These are phyloP conservation scores for Dalbergia cultrata DNA, from an alignment of 306 rosid species.

Conservation along the genomic window DNA sequence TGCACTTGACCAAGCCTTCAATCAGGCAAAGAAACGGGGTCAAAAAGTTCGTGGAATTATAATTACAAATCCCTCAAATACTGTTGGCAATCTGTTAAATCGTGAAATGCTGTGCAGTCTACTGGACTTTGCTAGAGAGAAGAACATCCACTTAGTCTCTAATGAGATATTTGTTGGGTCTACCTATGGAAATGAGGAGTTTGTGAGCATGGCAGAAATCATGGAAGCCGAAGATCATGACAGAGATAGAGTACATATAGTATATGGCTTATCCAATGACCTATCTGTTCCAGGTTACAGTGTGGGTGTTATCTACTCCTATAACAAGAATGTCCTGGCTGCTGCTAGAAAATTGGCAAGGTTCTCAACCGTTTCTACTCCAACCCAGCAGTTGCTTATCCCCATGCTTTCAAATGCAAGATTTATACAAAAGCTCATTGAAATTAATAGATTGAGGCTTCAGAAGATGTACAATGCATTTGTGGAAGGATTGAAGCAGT, in stretches of 20 bases:
- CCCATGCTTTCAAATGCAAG: slow-evolving; percentile 82
- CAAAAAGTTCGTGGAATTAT: slow-evolving; percentile 86
- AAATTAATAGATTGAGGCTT: slow-evolving; percentile 60
- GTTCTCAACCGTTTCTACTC: slow-evolving; percentile 76
- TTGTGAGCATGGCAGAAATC: slow-evolving; percentile 78
- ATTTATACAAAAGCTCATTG: slow-evolving; percentile 64
- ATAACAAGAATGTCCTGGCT: slow-evolving; percentile 77
- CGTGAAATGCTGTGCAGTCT: slow-evolving; percentile 71
- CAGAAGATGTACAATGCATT: slow-evolving; percentile 58
- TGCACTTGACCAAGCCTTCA: slow-evolving; percentile 81
- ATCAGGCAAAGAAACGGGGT: slow-evolving; percentile 90
- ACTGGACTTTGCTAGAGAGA: slow-evolving; percentile 91
- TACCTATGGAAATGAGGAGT: slow-evolving; percentile 60
- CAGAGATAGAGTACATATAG: slow-evolving; percentile 83
- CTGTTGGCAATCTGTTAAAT: slow-evolving; percentile 70
- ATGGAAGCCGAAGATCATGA: slow-evolving; percentile 71
- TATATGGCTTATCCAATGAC: slow-evolving; percentile 79
- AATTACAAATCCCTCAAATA: slow-evolving; percentile 81
- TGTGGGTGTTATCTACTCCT: slow-evolving; percentile 80
- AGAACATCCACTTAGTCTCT: slow-evolving; percentile 87
- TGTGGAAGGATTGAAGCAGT: slow-evolving; percentile 76
- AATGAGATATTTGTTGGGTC: slow-evolving; percentile 79
- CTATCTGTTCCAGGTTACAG: slow-evolving; percentile 80
- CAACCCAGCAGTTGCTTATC: slow-evolving; percentile 74
- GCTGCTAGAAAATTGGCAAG: slow-evolving; percentile 76